Conservation (phyloP, 2,329 filamentous ascomycete genomes). For the Exophiala alcalophila region DNA sequence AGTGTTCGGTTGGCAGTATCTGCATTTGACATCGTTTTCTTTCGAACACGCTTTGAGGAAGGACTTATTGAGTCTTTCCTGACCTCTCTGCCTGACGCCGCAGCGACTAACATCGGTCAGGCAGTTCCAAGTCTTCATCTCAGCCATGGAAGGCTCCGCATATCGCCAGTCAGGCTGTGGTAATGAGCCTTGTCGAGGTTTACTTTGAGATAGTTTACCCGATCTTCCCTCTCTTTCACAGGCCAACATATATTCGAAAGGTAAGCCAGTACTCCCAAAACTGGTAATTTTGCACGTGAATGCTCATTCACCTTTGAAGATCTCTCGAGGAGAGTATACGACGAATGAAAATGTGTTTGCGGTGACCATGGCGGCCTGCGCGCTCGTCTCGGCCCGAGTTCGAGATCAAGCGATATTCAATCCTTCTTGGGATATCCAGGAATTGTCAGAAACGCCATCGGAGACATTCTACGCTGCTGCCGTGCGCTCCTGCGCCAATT, state of each 20-base stretch:
- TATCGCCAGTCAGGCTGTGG: slow-evolving; percentile 39
- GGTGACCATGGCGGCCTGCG: slow-evolving; percentile 52
- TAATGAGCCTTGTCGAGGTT: slow-evolving; percentile 47
- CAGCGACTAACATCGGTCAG: too few relatives aligned
- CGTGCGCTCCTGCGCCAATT: slow-evolving; percentile 38
- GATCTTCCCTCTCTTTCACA: slow-evolving; percentile 54
- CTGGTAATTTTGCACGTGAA: neutral
- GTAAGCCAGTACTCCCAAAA: slow-evolving; percentile 5
- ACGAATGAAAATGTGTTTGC: slow-evolving; percentile 47
- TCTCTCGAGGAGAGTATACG: slow-evolving; percentile 46
- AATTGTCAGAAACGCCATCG: slow-evolving; percentile 37
- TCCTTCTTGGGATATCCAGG: slow-evolving; percentile 34
- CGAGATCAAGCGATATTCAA: slow-evolving; percentile 50
- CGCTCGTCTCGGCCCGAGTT: slow-evolving; percentile 49
- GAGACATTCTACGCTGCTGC: slow-evolving; percentile 48
- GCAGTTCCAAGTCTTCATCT: slow-evolving; percentile 4
- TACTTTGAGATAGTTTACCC: slow-evolving; percentile 56
- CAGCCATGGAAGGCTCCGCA: slow-evolving; percentile 42
- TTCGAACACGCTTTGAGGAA: too few relatives aligned
- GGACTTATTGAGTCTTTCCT: too few relatives aligned
- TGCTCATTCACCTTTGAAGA: slow-evolving; percentile 20
- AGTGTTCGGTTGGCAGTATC: too few relatives aligned
- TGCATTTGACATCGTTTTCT: too few relatives aligned
- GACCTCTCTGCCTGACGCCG: too few relatives aligned
- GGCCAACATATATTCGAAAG: slow-evolving; percentile 41